A percentile compares a stretch with the other conserved stretches of the same genome.
These are phyloP conservation scores for Cicer judaicum DNA, from an alignment of 306 rosid species.

Conservation along the genomic window DNA sequence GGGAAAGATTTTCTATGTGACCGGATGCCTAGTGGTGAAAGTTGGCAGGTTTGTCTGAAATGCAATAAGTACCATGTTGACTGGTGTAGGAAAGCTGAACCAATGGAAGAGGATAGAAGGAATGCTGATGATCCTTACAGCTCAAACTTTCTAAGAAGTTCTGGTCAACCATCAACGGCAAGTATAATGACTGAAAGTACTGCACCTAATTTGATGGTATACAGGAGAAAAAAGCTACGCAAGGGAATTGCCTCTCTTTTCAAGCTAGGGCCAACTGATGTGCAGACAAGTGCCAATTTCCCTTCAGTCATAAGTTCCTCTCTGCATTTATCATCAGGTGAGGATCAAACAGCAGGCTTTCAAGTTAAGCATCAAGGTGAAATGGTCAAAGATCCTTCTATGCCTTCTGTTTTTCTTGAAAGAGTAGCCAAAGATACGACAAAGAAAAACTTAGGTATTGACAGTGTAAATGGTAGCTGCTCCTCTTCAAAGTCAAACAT, in stretches of 20 bases:
- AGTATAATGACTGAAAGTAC: conserved; percentile 61
- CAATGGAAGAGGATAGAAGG: conserved; percentile 51
- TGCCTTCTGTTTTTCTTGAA: conserved; percentile 47
- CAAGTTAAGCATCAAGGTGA: conserved; percentile 52
- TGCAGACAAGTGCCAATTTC: conserved; percentile 54
- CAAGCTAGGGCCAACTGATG: conserved; percentile 44
- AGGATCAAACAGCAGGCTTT: conserved; percentile 54
- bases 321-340: conserved; percentile 52
- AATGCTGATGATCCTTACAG: conserved; percentile 52
- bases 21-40: conserved; percentile 65
- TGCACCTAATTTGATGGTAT: conserved; percentile 57
- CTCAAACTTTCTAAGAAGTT: conserved; percentile 51
- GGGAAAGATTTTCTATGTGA: conserved; percentile 60
- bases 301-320: conserved; percentile 59
- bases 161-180: conserved; percentile 58
- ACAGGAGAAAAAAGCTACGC: conserved; percentile 69
- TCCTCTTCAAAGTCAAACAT: conserved; percentile 85
- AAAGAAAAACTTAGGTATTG: conserved; percentile 62
- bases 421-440: conserved; percentile 47
- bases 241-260: conserved; percentile 44
- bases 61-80: conserved; percentile 52
- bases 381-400: conserved; percentile 42
- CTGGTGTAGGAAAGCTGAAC: conserved; percentile 61
- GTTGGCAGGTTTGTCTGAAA: conserved; percentile 76
- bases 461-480: conserved; percentile 80